Conservation (phyloP, 495 filamentous ascomycete species). For the Xylaria bambusicola region DNA sequence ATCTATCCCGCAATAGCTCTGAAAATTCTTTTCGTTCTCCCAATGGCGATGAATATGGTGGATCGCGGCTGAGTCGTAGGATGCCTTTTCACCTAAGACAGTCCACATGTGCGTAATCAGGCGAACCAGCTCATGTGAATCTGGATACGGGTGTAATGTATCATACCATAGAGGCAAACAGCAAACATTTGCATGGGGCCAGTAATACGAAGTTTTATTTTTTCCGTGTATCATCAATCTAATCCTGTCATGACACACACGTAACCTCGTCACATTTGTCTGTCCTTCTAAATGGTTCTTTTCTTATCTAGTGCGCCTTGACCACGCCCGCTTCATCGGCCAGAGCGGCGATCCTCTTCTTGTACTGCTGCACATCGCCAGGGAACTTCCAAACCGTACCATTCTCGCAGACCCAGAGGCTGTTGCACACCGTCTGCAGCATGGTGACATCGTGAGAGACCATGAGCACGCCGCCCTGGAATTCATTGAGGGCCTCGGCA, state of each 20-base stretch:
- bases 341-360: slow-evolving; percentile 91
- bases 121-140: too few species aligned
- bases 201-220: not conserved
- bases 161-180: not conserved
- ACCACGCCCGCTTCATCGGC: slow-evolving; percentile 87
- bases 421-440: slow-evolving; percentile 92
- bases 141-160: too few species aligned
- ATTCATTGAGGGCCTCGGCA: slow-evolving; percentile 75
- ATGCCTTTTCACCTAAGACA: not conserved
- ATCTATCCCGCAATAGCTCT: not conserved
- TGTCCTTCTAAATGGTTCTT: not conserved
- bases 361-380: slow-evolving; percentile 95
- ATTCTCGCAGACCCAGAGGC: slow-evolving; percentile 93
- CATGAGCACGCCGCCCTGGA: slow-evolving; percentile 96
- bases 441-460: slow-evolving; percentile 99
- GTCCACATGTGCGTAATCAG: not conserved
- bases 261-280: not conserved
- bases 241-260: not conserved
- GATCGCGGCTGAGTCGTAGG: not conserved
- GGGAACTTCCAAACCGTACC: slow-evolving; percentile 96
- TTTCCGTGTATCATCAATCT: slow-evolving; percentile 1
- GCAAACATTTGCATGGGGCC: not conserved
- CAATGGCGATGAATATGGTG: slow-evolving; percentile 5
- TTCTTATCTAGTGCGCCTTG: slow-evolving; percentile 45
- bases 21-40: not conserved